phyloP scores from a whole-genome alignment of 176 grass and related monocot species.

The Carex cristatella region DNA sequence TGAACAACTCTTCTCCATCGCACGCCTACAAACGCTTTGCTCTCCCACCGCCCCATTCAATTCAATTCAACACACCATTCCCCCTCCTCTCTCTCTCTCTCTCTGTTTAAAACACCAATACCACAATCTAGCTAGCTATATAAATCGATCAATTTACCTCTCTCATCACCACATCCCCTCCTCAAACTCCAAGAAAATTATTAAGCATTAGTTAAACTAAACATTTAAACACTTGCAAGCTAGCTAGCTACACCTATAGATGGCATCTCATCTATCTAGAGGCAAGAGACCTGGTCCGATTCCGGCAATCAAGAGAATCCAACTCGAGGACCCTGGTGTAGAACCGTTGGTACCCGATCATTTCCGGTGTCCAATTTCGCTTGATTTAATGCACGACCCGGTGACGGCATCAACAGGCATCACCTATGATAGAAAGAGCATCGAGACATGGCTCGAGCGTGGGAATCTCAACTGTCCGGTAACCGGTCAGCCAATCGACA shows the following conservation, averaged over 20 bases:
- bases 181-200: neutral
- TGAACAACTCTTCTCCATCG: neutral
- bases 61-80: neutral
- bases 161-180: neutral
- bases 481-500: constrained; percentile 31
- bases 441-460: constrained; percentile 65
- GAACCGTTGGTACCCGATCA: constrained; percentile 38
- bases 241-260: neutral
- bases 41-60: neutral
- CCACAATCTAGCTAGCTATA: neutral
- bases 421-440: constrained; percentile 67
- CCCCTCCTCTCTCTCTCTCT: too few species aligned
- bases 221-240: neutral
- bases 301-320: constrained; percentile 24
- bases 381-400: constrained; percentile 75
- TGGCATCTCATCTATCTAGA: constrained; percentile 24
- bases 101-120: neutral
- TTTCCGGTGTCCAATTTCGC: constrained; percentile 87
- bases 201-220: neutral
- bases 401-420: constrained; percentile 78
- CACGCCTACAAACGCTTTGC: constrained; percentile 41
- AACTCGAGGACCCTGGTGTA: neutral
- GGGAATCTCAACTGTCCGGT: constrained; percentile 54
- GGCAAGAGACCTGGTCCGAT: constrained; percentile 28
- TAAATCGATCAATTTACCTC: neutral